phyloP scores from a whole-genome alignment of 441 rosid genomes.

The Erodium trifolium region DNA sequence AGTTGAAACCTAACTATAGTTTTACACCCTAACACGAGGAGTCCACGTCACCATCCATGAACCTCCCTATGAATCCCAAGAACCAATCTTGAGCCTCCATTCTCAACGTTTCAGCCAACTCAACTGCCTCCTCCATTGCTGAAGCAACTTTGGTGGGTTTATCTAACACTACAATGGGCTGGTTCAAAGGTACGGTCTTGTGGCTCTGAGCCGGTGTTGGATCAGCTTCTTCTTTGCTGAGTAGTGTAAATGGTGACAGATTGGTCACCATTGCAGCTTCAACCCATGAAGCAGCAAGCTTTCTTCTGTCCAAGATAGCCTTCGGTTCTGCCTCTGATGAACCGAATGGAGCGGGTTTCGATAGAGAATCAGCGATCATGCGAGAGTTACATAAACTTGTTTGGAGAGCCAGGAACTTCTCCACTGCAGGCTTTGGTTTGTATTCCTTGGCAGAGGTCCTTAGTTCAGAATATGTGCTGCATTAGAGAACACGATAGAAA shows the following conservation, averaged over 20 bases:
- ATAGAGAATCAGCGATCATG: slow-evolving; percentile 48
- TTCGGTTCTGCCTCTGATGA: slow-evolving; percentile 58
- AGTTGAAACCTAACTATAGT: too few relatives aligned
- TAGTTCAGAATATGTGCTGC: slow-evolving; percentile 72
- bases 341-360: slow-evolving; percentile 32
- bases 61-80: slow-evolving; percentile 71
- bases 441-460: slow-evolving; percentile 69
- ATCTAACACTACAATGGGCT: slow-evolving; percentile 52
- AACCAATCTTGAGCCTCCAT: slow-evolving; percentile 88
- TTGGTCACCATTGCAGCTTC: slow-evolving; percentile 85
- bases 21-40: slow-evolving; percentile 19
- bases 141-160: slow-evolving; percentile 40
- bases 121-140: slow-evolving; percentile 41
- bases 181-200: slow-evolving; percentile 25
- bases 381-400: slow-evolving; percentile 47
- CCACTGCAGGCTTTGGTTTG: slow-evolving; percentile 77
- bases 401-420: slow-evolving; percentile 76
- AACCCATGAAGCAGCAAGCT: slow-evolving; percentile 70
- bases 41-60: slow-evolving; percentile 71
- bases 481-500: slow-evolving; percentile 10
- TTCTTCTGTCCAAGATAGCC: slow-evolving; percentile 46
- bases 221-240: slow-evolving; percentile 33
- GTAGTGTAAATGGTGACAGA: slow-evolving; percentile 64
- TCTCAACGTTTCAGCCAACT: slow-evolving; percentile 61
- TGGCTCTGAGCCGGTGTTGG: slow-evolving; percentile 29